Evolutionary conservation across 2,329 filamentous ascomycete genomes (phyloP).

Genomic region (Diaporthe sp.): DNA sequence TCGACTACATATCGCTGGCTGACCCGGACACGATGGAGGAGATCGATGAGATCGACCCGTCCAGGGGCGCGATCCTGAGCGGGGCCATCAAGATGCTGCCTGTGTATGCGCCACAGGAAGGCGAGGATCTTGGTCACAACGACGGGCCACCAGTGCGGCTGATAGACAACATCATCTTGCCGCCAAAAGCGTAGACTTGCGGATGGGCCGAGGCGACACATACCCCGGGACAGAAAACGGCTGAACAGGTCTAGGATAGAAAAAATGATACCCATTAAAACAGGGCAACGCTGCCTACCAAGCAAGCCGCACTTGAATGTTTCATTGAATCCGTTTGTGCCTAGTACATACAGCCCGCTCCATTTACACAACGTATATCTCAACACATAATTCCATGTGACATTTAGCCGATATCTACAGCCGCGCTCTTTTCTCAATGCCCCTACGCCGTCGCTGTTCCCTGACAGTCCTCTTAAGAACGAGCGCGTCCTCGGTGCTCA

Average conservation of each 20-base stretch:
- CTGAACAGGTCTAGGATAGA: not conserved
- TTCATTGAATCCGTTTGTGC: not conserved
- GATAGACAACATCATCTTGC: slow-evolving; percentile 92
- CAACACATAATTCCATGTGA: not conserved
- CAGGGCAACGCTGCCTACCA: slow-evolving; percentile 11
- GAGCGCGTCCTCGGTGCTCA: slow-evolving; percentile 66
- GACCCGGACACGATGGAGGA: slow-evolving; percentile 89
- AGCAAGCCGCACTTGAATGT: not conserved
- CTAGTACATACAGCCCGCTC: not conserved
- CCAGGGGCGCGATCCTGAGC: slow-evolving; percentile 85
- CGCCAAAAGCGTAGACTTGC: slow-evolving; percentile 50
- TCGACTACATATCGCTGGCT: slow-evolving; percentile 93
- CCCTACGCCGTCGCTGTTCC: slow-evolving; percentile 63
- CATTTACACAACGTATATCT: slow-evolving; percentile 7
- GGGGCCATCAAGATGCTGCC: slow-evolving; percentile 92
- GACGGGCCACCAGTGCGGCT: slow-evolving; percentile 84
- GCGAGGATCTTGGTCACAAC: slow-evolving; percentile 81
- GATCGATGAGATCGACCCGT: slow-evolving; percentile 77
- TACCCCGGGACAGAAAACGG: not conserved
- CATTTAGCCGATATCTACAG: slow-evolving; percentile 51
- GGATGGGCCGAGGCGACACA: not conserved
- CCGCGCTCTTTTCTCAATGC: slow-evolving; percentile 65
- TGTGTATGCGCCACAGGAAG: slow-evolving; percentile 76
- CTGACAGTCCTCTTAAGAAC: slow-evolving; percentile 59
- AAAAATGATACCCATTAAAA: slow-evolving; percentile 19